Percentiles rank a stretch among this genome's conserved stretches.
Conservation (phyloP, 164 flowering plant species). For the Euptelea pleiosperma region DNA sequence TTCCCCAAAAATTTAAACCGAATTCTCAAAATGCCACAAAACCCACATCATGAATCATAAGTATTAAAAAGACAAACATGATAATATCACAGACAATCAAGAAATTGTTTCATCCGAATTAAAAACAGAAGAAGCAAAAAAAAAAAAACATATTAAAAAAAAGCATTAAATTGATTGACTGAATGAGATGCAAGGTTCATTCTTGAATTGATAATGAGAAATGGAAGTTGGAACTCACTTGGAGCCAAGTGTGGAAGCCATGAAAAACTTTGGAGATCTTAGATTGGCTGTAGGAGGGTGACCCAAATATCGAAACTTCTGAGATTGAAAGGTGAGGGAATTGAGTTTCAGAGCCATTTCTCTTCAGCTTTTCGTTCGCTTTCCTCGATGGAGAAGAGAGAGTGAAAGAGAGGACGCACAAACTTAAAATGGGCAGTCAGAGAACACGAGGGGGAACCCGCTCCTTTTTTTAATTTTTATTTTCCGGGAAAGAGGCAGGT, state of each 20-base stretch:
- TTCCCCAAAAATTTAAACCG: too few relatives aligned
- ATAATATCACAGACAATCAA: neutral
- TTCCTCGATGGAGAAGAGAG: constrained; percentile 10
- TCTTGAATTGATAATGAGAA: neutral
- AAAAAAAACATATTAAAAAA: constrained; percentile 23
- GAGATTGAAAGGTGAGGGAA: constrained; percentile 35
- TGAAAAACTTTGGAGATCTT: constrained; percentile 59
- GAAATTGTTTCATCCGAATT: neutral
- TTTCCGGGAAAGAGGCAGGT: too few relatives aligned
- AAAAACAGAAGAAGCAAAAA: too few relatives aligned
- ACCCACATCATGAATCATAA: neutral
- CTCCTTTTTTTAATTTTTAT: too few relatives aligned
- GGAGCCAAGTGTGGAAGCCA: constrained; percentile 61
- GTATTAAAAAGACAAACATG: neutral
- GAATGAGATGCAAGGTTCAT: constrained; percentile 5
- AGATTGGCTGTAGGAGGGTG: constrained; percentile 33
- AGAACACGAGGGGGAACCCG: constrained; percentile 1
- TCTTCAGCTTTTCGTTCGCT: constrained; percentile 5
- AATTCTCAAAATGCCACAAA: neutral
- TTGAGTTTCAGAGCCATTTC: constrained; percentile 55
- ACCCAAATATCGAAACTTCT: constrained; percentile 34
- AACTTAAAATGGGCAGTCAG: constrained; percentile 4
- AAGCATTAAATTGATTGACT: constrained; percentile 6
- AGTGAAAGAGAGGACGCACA: constrained; percentile 1
- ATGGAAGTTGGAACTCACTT: constrained; percentile 30